These are phyloP conservation scores for Puccinia triticina DNA, from an alignment of 1,284 basidiomycete species.

Conservation along the genomic window DNA sequence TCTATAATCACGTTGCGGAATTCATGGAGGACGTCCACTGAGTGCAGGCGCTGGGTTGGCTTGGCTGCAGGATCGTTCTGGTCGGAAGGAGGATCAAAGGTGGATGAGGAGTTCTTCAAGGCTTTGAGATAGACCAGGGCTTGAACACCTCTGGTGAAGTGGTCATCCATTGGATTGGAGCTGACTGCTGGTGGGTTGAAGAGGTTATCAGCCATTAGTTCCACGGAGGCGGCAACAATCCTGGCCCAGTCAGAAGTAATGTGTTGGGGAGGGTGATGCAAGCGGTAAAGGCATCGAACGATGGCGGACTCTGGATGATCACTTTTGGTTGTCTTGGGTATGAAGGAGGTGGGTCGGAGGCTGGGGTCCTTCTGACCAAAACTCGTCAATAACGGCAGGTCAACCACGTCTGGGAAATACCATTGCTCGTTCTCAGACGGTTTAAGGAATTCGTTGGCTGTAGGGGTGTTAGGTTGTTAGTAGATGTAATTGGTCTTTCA, in stretches of 20 bases:
- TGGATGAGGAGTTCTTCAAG: background rate
- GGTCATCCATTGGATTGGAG: background rate
- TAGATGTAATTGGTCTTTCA: no score
- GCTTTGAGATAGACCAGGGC: background rate
- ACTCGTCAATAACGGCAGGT: no score
- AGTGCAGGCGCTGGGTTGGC: background rate
- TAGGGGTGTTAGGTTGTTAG: no score
- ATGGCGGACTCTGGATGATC: background rate
- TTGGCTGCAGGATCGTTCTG: background rate
- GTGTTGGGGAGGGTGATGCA: background rate
- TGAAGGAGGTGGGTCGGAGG: no score
- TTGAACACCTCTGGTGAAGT: background rate
- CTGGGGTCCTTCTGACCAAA: no score
- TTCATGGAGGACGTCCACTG: no score
- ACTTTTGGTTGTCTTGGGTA: no score
- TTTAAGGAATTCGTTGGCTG: no score
- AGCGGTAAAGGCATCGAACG: background rate
- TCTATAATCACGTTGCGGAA: background rate
- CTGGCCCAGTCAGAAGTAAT: background rate
- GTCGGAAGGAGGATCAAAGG: background rate
- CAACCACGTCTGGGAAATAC: no score
- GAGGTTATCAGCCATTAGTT: background rate
- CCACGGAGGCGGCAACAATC: background rate
- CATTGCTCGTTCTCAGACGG: no score
- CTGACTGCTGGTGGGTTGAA: background rate